Base-by-base conservation (phyloP, 352 stramenopile genomes). In the Phytophthora palmivora region DNA sequence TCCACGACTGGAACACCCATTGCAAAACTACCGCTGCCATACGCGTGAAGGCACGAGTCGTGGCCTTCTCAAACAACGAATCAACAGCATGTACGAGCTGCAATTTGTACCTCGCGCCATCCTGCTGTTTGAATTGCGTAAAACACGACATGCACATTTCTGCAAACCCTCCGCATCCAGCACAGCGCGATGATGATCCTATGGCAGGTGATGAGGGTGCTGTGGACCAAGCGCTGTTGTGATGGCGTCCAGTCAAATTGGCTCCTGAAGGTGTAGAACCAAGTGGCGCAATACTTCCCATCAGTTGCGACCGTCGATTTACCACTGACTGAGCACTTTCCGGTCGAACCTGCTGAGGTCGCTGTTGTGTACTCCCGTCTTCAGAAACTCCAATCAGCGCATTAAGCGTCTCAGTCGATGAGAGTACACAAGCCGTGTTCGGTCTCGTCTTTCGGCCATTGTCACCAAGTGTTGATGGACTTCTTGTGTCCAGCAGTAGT, bases 61-160 rank as follows among this genome's bases (percentile, higher is more conserved):
- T 89, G 2, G 82, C 82, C 32, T 84, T 87, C 26, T 61, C 72
- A 34, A 92, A 90, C 15, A 92, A 63, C 26, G 76, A 72, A 24
- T 93, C 82, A 30, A 91, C 81, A 0, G 79, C 82, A 14, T 74
- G 74, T 2, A 75, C 70, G 19, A 91, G 56, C 55, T 88, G 78
- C n/a, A 64, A 69, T 66, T 93, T 93, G 79, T 92, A 91, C 19
- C 56, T 58, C 0, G 75, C 70, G 19, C 74, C 73, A 48, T 93
- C 84, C 26, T 87, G 69, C 30, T 75, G 71, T 48, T 81, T 82
- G 56, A 89, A 88, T 24, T 77, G 64, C 18, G 82, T 83, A 24
- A 93, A 86, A 60, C 84, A 93, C 6, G 65, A 63, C 38, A 91
- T 62, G 61, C 82, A 93, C 53, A 93, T 78, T 51, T 93, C 84